phyloP scores from a whole-genome alignment of 371 early-diverging fungal genomes.

The Mucor plumbeus region DNA sequence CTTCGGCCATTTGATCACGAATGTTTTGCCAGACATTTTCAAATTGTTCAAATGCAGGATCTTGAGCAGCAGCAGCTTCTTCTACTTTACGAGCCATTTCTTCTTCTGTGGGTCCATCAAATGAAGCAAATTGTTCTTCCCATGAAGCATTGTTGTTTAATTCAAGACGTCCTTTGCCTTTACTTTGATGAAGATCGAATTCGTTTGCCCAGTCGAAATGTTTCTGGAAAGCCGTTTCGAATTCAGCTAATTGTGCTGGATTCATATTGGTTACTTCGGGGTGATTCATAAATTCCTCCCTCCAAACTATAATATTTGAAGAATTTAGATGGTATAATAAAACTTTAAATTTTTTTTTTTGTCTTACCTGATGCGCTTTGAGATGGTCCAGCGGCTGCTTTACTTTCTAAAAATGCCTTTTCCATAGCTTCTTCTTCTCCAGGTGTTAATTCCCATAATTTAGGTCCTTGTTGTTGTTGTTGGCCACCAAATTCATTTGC shows the following conservation, averaged over 20 bases:
- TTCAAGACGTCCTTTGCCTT: constrained; percentile 59
- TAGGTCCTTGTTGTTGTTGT: constrained; percentile 46
- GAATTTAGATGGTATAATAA: neutral
- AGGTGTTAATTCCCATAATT: constrained; percentile 61
- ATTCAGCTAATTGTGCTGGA: constrained; percentile 58
- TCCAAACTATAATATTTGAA: constrained; percentile 50
- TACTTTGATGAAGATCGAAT: constrained; percentile 54
- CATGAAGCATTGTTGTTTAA: constrained; percentile 32
- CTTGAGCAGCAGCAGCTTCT: constrained; percentile 53
- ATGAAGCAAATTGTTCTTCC: constrained; percentile 75
- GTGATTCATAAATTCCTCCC: constrained; percentile 64
- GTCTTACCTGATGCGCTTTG: constrained; percentile 37
- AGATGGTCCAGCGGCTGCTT: constrained; percentile 38
- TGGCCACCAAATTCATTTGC: constrained; percentile 50
- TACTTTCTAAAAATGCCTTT: constrained; percentile 60
- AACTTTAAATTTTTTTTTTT: constrained; percentile 6
- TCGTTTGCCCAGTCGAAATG: constrained; percentile 72
- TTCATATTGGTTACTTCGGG: constrained; percentile 52
- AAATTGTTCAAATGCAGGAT: constrained; percentile 51
- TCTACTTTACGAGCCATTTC: constrained; percentile 55
- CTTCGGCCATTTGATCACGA: constrained; percentile 56
- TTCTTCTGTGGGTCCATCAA: constrained; percentile 54
- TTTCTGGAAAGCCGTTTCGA: constrained; percentile 68
- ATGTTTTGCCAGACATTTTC: constrained; percentile 67
- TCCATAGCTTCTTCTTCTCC: constrained; percentile 68